Conservation (phyloP, 257 asterid genomes). For the Rubia yunnanensis region DNA sequence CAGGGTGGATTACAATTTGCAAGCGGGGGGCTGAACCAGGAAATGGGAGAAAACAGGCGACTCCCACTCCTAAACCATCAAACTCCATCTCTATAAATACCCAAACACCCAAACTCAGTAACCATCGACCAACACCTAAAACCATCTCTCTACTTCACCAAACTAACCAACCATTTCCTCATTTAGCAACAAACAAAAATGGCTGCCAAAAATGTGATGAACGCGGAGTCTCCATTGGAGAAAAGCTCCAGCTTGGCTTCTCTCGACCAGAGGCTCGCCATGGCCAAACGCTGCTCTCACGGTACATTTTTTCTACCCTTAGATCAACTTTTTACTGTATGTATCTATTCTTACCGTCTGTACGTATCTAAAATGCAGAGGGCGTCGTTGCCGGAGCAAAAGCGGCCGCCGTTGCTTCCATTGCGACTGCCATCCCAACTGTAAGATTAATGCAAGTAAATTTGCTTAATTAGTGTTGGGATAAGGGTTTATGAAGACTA, state of each 20-base stretch:
- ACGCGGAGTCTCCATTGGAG: slow-evolving; percentile 27
- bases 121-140: neutral
- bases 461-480: too few species aligned
- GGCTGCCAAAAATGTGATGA: slow-evolving; percentile 6
- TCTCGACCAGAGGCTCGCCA: slow-evolving; percentile 54
- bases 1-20: neutral
- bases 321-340: too few species aligned
- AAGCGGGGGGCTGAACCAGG: neutral
- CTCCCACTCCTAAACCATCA: neutral
- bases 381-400: slow-evolving; percentile 79
- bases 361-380: slow-evolving; percentile 30
- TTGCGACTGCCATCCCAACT: slow-evolving; percentile 91
- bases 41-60: neutral
- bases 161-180: neutral
- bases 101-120: neutral
- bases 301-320: slow-evolving; percentile 29
- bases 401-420: slow-evolving; percentile 66
- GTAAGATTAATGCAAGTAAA: slow-evolving; percentile 17
- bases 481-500: neutral
- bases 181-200: neutral
- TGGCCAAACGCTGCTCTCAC: slow-evolving; percentile 66
- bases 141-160: neutral
- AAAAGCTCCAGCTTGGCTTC: slow-evolving; percentile 34
- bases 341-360: too few species aligned
- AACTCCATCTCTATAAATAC: neutral